Percentiles rank a stretch among this genome's conserved stretches.
These are phyloP conservation scores for Eleusine indica DNA, from an alignment of 176 grass and related monocot species.

Conservation along the genomic window DNA sequence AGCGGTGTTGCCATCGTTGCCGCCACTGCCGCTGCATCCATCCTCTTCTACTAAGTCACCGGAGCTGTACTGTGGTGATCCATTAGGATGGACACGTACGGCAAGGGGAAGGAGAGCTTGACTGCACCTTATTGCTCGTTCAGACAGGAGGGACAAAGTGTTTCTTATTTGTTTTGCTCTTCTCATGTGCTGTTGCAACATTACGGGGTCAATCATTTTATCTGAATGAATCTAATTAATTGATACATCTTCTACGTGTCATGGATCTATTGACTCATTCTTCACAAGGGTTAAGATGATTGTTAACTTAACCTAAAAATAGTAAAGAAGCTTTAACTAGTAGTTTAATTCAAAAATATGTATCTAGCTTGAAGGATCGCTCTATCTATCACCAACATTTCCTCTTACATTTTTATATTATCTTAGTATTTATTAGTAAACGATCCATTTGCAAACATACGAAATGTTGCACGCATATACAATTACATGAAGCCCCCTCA, in stretches of 20 bases:
- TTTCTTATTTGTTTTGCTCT: conserved; percentile 39
- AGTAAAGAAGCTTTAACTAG: background rate
- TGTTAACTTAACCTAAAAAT: background rate
- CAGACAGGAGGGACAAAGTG: conserved; percentile 3
- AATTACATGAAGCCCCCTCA: background rate
- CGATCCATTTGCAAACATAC: background rate
- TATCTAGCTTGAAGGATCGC: background rate
- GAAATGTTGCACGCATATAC: background rate
- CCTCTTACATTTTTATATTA: background rate
- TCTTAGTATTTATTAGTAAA: background rate
- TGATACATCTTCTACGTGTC: background rate
- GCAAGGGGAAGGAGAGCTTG: background rate
- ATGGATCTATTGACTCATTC: background rate
- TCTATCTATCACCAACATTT: background rate
- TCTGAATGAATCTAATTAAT: conserved; percentile 30
- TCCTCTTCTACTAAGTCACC: conserved; percentile 38
- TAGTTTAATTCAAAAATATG: background rate
- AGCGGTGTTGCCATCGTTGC: background rate
- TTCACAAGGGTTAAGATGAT: background rate
- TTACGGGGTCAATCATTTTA: conserved; percentile 34
- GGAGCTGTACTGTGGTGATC: background rate
- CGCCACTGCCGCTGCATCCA: background rate
- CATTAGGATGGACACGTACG: background rate
- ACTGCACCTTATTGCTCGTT: background rate
- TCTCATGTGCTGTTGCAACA: conserved; percentile 28